Evolutionary conservation across 2,329 filamentous ascomycete genomes (phyloP).

Genomic region (Aspergillus ruber): DNA sequence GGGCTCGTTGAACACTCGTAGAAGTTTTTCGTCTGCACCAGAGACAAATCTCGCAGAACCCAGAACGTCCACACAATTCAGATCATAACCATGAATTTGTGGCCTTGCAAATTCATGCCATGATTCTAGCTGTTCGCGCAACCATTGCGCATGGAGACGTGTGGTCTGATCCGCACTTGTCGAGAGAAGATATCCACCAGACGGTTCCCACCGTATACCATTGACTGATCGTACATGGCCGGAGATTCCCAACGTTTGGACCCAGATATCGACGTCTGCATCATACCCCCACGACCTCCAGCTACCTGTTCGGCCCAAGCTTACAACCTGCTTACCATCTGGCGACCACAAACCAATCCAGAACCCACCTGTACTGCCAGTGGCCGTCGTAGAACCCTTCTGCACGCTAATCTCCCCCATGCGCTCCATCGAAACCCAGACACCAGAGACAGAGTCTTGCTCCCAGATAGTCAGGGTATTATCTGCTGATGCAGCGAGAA

Average conservation of each 20-base stretch:
- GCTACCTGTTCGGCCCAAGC: constrained; percentile 82
- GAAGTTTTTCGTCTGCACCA: constrained; percentile 94
- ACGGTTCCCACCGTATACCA: constrained; percentile 74
- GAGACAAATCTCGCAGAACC: constrained; percentile 74
- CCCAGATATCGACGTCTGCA: constrained; percentile 60
- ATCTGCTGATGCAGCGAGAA: constrained; percentile 87
- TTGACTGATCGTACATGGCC: constrained; percentile 80
- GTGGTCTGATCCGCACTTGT: constrained; percentile 92
- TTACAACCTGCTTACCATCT: constrained; percentile 65
- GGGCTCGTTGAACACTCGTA: constrained; percentile 89
- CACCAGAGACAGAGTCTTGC: constrained; percentile 71
- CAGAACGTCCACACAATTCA: constrained; percentile 84
- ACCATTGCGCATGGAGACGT: constrained; percentile 77
- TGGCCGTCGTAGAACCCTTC: constrained; percentile 93
- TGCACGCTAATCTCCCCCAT: constrained; percentile 90
- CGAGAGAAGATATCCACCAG: constrained; percentile 77
- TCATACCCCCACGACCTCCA: constrained; percentile 81
- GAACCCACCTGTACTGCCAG: constrained; percentile 90
- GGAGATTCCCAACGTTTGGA: constrained; percentile 67
- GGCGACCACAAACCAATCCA: constrained; percentile 94
- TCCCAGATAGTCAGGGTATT: constrained; percentile 94
- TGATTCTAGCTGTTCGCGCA: constrained; percentile 45
- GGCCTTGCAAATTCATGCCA: constrained; percentile 97
- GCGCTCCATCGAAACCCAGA: constrained; percentile 81
- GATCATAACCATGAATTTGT: constrained; percentile 95